phyloP scores from a whole-genome alignment of 306 rosid genomes.

The Corylus avellana region DNA sequence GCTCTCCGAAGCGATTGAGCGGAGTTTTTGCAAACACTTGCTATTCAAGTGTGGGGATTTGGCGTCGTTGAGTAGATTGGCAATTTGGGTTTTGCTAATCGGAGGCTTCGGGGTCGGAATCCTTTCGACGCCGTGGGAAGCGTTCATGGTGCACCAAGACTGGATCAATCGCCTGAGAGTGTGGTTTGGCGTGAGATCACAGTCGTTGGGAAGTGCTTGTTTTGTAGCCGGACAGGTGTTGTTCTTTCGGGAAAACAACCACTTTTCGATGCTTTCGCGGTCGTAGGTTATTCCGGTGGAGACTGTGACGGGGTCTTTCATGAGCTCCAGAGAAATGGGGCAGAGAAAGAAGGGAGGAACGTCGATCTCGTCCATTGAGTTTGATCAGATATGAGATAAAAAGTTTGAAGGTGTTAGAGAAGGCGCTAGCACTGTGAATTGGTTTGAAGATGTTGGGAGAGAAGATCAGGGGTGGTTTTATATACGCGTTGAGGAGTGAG shows the following conservation, averaged over 20 bases:
- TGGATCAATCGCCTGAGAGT: constrained; percentile 83
- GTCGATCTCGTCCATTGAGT: constrained; percentile 60
- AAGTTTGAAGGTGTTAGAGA: not conserved
- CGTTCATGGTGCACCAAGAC: constrained; percentile 83
- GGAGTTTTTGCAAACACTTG: constrained; percentile 47
- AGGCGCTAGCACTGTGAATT: constrained; percentile 10
- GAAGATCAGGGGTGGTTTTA: constrained; percentile 17
- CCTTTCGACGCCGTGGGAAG: constrained; percentile 65
- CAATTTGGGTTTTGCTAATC: constrained; percentile 38
- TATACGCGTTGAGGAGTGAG: constrained; percentile 24
- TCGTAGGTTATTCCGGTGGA: constrained; percentile 86
- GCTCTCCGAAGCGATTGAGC: constrained; percentile 59
- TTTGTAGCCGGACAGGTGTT: constrained; percentile 74
- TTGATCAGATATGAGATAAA: not conserved
- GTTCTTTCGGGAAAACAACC: constrained; percentile 60
- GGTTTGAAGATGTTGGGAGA: constrained; percentile 26
- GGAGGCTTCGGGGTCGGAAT: constrained; percentile 89
- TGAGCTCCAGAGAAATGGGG: constrained; percentile 77
- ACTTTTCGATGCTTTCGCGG: constrained; percentile 74
- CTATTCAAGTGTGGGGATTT: constrained; percentile 36
- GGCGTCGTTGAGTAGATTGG: constrained; percentile 50
- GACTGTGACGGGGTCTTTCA: constrained; percentile 85
- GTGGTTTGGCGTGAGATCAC: constrained; percentile 77
- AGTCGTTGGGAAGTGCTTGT: constrained; percentile 37
- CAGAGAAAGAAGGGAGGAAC: constrained; percentile 72